Evolutionary conservation across 1,284 basidiomycete species (phyloP).

Genomic region (Austroboletus niveus): DNA sequence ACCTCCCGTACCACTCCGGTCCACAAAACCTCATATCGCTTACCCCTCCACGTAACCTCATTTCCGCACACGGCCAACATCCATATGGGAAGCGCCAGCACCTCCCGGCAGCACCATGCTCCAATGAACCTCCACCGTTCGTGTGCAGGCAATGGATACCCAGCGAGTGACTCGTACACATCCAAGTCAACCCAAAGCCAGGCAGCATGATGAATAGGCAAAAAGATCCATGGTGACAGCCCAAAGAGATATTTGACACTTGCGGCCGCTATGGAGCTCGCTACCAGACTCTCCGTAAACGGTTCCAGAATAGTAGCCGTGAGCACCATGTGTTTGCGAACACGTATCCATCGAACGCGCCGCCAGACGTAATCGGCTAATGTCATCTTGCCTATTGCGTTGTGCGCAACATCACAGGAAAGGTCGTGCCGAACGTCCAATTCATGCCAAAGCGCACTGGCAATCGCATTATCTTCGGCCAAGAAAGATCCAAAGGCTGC

Average conservation of each 20-base stretch:
- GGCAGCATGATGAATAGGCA: slow-evolving; percentile 52
- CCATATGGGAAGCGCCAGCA: slow-evolving; percentile 85
- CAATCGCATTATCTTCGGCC: slow-evolving; percentile 97
- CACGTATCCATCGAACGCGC: slow-evolving; percentile 91
- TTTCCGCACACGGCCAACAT: slow-evolving; percentile 75
- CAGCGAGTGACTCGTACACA: slow-evolving; percentile 70
- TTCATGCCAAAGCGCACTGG: slow-evolving; percentile 86
- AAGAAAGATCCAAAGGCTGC: slow-evolving; percentile 82
- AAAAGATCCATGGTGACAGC: slow-evolving; percentile 51
- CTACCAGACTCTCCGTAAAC: slow-evolving; percentile 80
- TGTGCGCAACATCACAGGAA: slow-evolving; percentile 84
- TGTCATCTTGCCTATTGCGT: slow-evolving; percentile 85
- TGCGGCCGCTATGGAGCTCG: slow-evolving; percentile 62
- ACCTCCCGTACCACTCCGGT: slow-evolving; percentile 58
- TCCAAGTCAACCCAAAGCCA: slow-evolving; percentile 74
- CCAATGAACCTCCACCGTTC: slow-evolving; percentile 60
- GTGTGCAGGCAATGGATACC: slow-evolving; percentile 53
- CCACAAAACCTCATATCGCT: slow-evolving; percentile 56
- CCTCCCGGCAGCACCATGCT: slow-evolving; percentile 79
- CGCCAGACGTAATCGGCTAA: slow-evolving; percentile 81
- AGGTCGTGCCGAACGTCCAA: slow-evolving; percentile 82
- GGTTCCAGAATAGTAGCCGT: slow-evolving; percentile 85
- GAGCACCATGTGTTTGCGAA: slow-evolving; percentile 88
- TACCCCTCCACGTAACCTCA: slow-evolving; percentile 83
- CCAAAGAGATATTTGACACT: slow-evolving; percentile 56